Conservation (phyloP, 768 basidiomycete genomes). For the Rhodotorula kratochvilovae region DNA sequence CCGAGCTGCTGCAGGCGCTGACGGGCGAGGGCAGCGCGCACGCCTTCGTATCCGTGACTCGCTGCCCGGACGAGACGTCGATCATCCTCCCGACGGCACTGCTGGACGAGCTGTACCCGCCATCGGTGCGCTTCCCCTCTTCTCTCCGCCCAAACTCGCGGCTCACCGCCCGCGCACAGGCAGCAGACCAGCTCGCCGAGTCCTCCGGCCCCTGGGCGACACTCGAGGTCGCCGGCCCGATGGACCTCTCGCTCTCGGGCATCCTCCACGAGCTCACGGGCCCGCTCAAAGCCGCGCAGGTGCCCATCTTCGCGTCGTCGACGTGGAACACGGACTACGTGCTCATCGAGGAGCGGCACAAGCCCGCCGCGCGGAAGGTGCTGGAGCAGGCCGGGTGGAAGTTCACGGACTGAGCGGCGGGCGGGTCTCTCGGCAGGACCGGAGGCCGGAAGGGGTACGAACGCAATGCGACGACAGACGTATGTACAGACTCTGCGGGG, state of each 20-base stretch:
- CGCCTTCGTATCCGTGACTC: slow-evolving; percentile 24
- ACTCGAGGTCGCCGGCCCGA: slow-evolving; percentile 23
- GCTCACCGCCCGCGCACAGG: background rate
- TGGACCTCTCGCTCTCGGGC: slow-evolving; percentile 26
- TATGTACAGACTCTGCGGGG: background rate
- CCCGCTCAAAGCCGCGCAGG: slow-evolving; percentile 23
- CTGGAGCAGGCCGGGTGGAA: slow-evolving; percentile 31
- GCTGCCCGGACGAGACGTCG: slow-evolving; percentile 21
- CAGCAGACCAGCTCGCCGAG: background rate
- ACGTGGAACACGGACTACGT: slow-evolving; percentile 41
- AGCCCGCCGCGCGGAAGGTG: slow-evolving; percentile 3
- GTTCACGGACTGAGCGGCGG: background rate
- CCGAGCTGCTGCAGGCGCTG: background rate
- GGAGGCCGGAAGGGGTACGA: background rate
- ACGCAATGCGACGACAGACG: background rate
- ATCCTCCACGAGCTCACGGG: slow-evolving; percentile 21
- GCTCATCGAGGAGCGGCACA: slow-evolving; percentile 24
- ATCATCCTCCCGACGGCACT: slow-evolving; percentile 12
- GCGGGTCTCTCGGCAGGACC: background rate
- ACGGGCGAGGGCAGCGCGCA: background rate
- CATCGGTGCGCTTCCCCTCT: background rate
- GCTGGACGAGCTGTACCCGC: background rate
- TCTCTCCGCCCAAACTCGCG: too few species aligned
- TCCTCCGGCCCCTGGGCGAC: background rate
- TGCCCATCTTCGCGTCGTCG: slow-evolving; percentile 37